Evolutionary conservation across 148 eudicot species (phyloP), one percentile per base, ranked within the genome.

Genomic region (Rhododendron vialii): DNA sequence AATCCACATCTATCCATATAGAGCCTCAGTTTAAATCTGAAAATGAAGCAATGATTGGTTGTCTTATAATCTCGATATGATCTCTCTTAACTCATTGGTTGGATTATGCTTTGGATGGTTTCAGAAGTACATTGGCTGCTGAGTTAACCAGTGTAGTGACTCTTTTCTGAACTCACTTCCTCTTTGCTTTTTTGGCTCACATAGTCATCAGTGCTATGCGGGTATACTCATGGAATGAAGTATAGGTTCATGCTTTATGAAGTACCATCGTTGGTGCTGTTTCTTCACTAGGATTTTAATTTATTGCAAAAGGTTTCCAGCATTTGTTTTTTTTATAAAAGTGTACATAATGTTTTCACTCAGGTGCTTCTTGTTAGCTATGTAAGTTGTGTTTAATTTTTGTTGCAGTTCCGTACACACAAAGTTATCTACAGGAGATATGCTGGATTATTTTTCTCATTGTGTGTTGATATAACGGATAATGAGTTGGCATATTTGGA

Each of bases 401-500:
- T 47, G 74, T 89, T 91, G 91, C 95, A 97, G 98, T 96, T 96
- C 84, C 95, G 98, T 7, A 94, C 97, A 30, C 98, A 95, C 93
- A 97, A 97, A 91, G 95, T 95, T 84, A 94, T 95, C 89, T 97
- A 97, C 93, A 92, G 99, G 89, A 87, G 98, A 86, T 97, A 97
- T 90, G 99, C 98, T 74, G 99, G 99, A 86, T 88, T 97, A 57
- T 97, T 95, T 90, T 95, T 97, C 93, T 95, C 99, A 15, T 85
- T 92, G 18, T 97, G 98, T 88, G 99, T 95, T 82, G 99, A 95
- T 84, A 95, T 95, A 88, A 97, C 99, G 6, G 99, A 97, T 85
- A 97, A 95, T 89, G 99, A 97, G 93, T 85, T 97, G 83, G 99
- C 96, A 69, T 95, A 97, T 89, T 89, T 97, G 81, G 99, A 97